Conservation (phyloP, 2,329 filamentous ascomycete species). For the Dichotomopilus funicola region DNA sequence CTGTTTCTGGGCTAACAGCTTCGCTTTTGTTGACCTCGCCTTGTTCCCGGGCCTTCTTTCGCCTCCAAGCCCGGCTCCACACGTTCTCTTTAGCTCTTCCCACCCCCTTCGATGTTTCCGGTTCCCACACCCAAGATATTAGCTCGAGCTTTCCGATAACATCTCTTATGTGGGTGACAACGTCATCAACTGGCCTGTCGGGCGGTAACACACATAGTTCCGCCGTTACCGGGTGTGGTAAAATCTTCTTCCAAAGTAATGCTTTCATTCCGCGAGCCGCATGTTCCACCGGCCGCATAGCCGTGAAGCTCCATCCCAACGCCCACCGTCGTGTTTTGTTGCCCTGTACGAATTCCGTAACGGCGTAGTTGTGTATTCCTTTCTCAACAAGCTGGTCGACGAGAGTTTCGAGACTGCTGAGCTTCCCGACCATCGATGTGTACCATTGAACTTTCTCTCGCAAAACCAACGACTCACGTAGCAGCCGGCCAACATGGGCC, state of each 20-base stretch:
- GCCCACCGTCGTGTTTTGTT: slow-evolving; percentile 78
- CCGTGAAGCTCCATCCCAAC: slow-evolving; percentile 76
- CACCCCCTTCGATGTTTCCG: slow-evolving; percentile 45
- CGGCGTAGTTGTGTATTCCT: slow-evolving; percentile 68
- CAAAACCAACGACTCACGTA: slow-evolving; percentile 26
- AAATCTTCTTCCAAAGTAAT: slow-evolving; percentile 34
- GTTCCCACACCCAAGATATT: slow-evolving; percentile 57
- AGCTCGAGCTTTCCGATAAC: slow-evolving; percentile 53
- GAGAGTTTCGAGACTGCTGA: slow-evolving; percentile 57
- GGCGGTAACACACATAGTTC: slow-evolving; percentile 41
- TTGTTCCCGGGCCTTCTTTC: slow-evolving; percentile 42
- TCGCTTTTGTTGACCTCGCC: slow-evolving; percentile 17
- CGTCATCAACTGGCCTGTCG: slow-evolving; percentile 33
- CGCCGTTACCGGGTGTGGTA: slow-evolving; percentile 39
- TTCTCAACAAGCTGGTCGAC: slow-evolving; percentile 53
- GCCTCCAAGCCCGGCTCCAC: slow-evolving; percentile 69
- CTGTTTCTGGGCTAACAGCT: neutral
- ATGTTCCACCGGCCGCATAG: slow-evolving; percentile 52
- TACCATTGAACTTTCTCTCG: slow-evolving; percentile 71
- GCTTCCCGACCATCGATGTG: slow-evolving; percentile 82
- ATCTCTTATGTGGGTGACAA: slow-evolving; percentile 33
- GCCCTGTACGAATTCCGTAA: slow-evolving; percentile 73
- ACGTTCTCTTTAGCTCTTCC: slow-evolving; percentile 65
- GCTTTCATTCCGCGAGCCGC: slow-evolving; percentile 41
- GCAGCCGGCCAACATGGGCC: slow-evolving; percentile 80